Evolutionary conservation across 2,329 filamentous ascomycete genomes (phyloP), one percentile per base, ranked within the genome.

Genomic region (Chalara sp.): DNA sequence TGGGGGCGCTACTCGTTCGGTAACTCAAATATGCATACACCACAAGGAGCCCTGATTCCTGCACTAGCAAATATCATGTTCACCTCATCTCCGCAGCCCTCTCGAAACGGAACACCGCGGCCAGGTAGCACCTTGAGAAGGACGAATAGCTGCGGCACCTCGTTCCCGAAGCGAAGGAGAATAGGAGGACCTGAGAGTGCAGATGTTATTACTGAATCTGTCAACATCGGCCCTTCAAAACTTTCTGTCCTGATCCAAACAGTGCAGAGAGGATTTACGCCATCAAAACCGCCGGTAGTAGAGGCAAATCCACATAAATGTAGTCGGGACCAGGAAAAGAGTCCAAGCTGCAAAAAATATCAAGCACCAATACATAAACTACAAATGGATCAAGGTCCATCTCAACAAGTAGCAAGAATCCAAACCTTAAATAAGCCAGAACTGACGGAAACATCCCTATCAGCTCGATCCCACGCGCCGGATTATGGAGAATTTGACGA

Each of bases 1-100:
- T 92, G 87, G 87, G 87, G 86, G 59, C 81, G 85, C 48, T 89
- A 88, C 63, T 79, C 85, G 37, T 68, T 81, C 21, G 66, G 75
- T 42, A 67, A 56, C 30, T 59, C 72, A 8, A 61, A 61, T 51
- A 51, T 51, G 28, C 47, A 56, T 43, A 61, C 62, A 35, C 57
- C 58, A 39, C 59, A 61, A 52, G 58, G 58, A 29, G 52, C 54
- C 46, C 29, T 59, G 65, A 41, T 82, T 81, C 58, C 79, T 80
- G 39, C 76, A 12, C 71, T 88, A 29, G 78, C 80, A 46, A 79
- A 86, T 50, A 70, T 89, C 30, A 80, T 86, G 70, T 75, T 83
- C 2, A 87, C 84, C 0, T 88, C 84, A 5, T 89, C 86, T 3
- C 84, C 85, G 47, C 81, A 83, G 32, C 77, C 81, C 1, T 69